These are phyloP conservation scores for Exophiala sideris DNA, from an alignment of 2,329 filamentous ascomycete genomes.

Conservation along the genomic window DNA sequence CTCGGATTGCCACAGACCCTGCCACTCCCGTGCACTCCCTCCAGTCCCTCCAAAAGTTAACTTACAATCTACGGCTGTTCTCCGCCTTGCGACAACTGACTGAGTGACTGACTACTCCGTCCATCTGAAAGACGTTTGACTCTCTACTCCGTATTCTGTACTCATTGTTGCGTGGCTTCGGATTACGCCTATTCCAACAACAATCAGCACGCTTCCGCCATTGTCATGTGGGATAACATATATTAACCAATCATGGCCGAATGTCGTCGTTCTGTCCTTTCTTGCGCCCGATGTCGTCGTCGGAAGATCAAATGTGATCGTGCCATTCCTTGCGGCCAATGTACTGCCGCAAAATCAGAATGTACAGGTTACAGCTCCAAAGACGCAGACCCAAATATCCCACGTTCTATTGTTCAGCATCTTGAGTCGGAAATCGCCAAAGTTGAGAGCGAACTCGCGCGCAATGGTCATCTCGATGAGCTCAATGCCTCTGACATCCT, in stretches of 20 bases:
- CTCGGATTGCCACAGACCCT: background rate
- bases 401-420: constrained; percentile 35
- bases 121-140: no score
- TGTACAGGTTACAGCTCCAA: constrained; percentile 34
- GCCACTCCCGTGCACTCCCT: background rate
- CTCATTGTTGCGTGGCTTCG: no score
- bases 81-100: background rate
- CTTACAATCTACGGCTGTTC: background rate
- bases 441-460: constrained; percentile 32
- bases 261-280: constrained; percentile 30
- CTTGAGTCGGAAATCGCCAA: constrained; percentile 36
- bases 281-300: constrained; percentile 29
- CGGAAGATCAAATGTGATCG: constrained; percentile 32
- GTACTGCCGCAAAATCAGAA: constrained; percentile 28
- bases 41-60: background rate
- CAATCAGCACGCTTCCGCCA: background rate
- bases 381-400: constrained; percentile 30
- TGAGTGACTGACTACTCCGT: no score
- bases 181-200: no score
- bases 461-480: constrained; percentile 30
- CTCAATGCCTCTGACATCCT: constrained; percentile 28
- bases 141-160: no score
- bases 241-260: constrained; percentile 23
- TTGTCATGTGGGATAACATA: background rate
- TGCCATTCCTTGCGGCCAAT: constrained; percentile 33